These are phyloP conservation scores for Marchantia paleacea DNA, from an alignment of 225 moss, liverwort and hornwort species.

Conservation along the genomic window DNA sequence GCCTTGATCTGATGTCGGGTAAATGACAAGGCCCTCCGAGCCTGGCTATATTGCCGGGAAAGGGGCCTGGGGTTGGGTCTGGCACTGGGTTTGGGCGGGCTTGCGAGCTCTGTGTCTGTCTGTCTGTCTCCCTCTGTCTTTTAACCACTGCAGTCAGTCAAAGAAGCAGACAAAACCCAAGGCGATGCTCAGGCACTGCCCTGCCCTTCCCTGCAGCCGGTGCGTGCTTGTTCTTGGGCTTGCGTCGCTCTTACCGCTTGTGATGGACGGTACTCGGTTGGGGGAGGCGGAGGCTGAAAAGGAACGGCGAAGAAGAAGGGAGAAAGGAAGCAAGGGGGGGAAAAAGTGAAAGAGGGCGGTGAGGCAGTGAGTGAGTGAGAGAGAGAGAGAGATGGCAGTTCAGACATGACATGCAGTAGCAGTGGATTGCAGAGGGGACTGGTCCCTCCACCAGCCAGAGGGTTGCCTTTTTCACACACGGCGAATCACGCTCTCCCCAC, in stretches of 20 bases:
- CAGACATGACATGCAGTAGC: conserved; percentile 4
- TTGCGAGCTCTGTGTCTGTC: too few relatives aligned
- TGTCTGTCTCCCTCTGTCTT: too few relatives aligned
- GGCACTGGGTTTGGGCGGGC: too few relatives aligned
- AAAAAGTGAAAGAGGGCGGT: conserved; percentile 13
- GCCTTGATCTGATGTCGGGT: too few relatives aligned
- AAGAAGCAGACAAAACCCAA: neutral
- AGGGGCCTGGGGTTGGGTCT: too few relatives aligned
- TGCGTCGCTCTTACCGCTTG: too few relatives aligned
- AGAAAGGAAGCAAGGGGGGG: neutral
- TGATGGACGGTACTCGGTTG: too few relatives aligned
- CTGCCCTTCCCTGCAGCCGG: too few relatives aligned
- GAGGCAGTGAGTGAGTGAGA: conserved; percentile 3
- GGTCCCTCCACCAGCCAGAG: neutral
- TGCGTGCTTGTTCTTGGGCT: too few relatives aligned
- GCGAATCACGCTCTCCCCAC: too few relatives aligned
- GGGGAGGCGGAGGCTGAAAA: neutral
- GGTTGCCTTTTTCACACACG: neutral
- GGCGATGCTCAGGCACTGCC: neutral
- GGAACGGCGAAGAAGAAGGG: neutral
- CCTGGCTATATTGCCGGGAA: neutral
- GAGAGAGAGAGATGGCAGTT: conserved; percentile 2
- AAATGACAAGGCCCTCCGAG: neutral
- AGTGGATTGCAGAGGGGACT: conserved; percentile 1
- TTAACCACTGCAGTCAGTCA: too few relatives aligned